These are phyloP conservation scores for Nemophila menziesii DNA, from an alignment of 257 asterid species.

Conservation along the genomic window DNA sequence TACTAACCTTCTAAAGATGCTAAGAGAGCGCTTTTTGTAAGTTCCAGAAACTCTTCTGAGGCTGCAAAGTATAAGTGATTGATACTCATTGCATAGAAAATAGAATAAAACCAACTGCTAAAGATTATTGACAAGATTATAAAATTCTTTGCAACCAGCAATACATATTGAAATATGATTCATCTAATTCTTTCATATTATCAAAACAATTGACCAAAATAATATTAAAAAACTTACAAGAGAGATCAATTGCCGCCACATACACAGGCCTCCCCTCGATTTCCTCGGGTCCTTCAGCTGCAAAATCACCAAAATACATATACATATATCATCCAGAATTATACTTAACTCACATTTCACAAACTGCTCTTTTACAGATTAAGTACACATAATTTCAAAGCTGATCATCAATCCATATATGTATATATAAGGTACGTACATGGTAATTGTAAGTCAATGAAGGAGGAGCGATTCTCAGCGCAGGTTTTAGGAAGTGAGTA, in stretches of 20 bases:
- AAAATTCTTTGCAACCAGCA: too few relatives aligned
- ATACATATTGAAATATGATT: too few relatives aligned
- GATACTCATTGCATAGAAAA: neutral
- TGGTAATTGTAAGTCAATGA: conserved; percentile 81
- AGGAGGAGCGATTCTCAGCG: conserved; percentile 72
- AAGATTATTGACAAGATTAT: too few relatives aligned
- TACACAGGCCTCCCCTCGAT: conserved; percentile 88
- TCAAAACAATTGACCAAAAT: neutral
- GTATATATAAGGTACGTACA: conserved; percentile 22
- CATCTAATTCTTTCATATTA: too few relatives aligned
- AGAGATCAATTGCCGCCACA: conserved; percentile 89
- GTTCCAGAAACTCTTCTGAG: conserved; percentile 96
- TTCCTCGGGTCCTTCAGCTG: conserved; percentile 78
- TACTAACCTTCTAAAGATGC: conserved; percentile 93
- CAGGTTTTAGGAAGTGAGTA: conserved; percentile 70
- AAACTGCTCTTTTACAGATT: neutral
- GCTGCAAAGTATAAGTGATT: conserved; percentile 39
- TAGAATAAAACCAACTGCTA: neutral
- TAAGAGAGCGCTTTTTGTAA: conserved; percentile 85
- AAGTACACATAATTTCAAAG: neutral
- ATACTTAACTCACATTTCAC: neutral
- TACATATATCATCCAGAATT: neutral
- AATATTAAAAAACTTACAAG: conserved; percentile 43
- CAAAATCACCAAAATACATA: conserved; percentile 15
- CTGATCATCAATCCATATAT: too few relatives aligned